phyloP scores from a whole-genome alignment of 2,329 filamentous ascomycete genomes.

The Aureobasidium sp. region DNA sequence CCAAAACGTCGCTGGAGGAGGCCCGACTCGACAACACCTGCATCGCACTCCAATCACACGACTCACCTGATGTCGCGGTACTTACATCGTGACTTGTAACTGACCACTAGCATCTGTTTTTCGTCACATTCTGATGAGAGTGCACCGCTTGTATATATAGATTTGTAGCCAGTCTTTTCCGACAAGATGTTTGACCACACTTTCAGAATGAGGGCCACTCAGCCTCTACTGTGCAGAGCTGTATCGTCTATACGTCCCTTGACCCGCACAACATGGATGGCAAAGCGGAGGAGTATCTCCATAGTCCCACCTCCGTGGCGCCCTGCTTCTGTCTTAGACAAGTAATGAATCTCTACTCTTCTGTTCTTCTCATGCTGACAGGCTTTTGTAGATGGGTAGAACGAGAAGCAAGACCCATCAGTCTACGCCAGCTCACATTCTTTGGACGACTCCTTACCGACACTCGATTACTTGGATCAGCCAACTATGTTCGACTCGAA shows the following conservation, averaged over 20 bases:
- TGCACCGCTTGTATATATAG: not conserved
- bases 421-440: constrained; percentile 90
- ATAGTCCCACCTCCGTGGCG: constrained; percentile 48
- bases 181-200: not conserved
- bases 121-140: not conserved
- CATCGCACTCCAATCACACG: not conserved
- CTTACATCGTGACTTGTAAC: not conserved
- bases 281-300: constrained; percentile 4
- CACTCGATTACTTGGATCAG: constrained; percentile 79
- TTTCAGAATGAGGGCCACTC: constrained; percentile 3
- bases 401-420: constrained; percentile 89
- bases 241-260: constrained; percentile 2
- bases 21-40: not conserved
- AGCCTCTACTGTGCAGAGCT: constrained; percentile 7
- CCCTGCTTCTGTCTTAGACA: constrained; percentile 52
- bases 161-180: not conserved
- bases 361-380: constrained; percentile 5
- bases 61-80: constrained; percentile 13
- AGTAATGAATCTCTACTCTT: constrained; percentile 36
- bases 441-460: constrained; percentile 93
- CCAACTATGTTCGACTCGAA: constrained; percentile 95
- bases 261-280: constrained; percentile 10
- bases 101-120: not conserved
- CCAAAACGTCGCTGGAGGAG: not conserved
- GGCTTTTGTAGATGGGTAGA: constrained; percentile 69